Evolutionary conservation across 805 yeast species (phyloP).

Genomic region (Candida endomychidarum): DNA sequence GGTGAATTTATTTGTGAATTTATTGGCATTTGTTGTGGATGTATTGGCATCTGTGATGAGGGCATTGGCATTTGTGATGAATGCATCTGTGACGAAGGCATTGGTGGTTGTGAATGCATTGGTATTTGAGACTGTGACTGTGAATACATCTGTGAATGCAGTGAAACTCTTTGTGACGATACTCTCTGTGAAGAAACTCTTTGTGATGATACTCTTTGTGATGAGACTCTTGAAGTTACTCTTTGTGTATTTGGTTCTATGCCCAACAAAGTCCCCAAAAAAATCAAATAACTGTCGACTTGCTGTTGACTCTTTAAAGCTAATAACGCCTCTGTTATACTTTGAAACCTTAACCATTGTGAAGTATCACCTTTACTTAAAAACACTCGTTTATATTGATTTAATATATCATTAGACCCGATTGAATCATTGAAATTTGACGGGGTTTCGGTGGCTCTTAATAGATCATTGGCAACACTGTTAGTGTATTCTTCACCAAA

Average conservation of each 20-base stretch:
- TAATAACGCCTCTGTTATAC: constrained; percentile 28
- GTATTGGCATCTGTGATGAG: neutral
- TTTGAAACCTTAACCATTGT: constrained; percentile 37
- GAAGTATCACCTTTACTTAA: constrained; percentile 8
- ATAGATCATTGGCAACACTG: constrained; percentile 31
- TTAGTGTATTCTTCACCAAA: constrained; percentile 35
- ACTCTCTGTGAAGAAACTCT: constrained; percentile 1
- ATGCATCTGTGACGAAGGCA: too few relatives aligned
- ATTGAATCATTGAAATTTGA: neutral
- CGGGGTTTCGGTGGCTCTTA: constrained; percentile 7
- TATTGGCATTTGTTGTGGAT: neutral
- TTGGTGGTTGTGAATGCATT: too few relatives aligned
- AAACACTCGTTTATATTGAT: constrained; percentile 9
- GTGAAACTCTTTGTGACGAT: neutral
- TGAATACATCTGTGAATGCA: too few relatives aligned
- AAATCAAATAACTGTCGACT: constrained; percentile 34
- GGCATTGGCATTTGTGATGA: neutral
- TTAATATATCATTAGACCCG: neutral
- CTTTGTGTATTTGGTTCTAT: neutral
- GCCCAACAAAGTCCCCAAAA: constrained; percentile 24
- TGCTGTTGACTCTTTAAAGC: constrained; percentile 29
- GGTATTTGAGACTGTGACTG: too few relatives aligned
- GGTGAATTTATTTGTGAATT: too few relatives aligned
- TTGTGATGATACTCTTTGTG: constrained; percentile 7
- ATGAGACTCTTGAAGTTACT: neutral